phyloP scores from a whole-genome alignment of 257 asterid species.

The Solanum habrochaites region DNA sequence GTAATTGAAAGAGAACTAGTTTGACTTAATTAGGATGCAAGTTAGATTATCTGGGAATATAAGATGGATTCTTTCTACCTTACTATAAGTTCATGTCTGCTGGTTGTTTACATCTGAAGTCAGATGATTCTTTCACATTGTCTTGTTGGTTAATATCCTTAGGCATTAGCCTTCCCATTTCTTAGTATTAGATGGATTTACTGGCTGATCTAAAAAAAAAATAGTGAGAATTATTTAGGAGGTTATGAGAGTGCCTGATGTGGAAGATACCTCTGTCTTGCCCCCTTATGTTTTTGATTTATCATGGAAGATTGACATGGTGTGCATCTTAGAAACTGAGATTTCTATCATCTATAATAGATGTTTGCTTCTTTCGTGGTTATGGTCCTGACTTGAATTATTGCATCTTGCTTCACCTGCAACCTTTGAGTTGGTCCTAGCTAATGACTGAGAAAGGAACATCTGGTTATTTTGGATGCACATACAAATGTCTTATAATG shows the following conservation, averaged over 20 bases:
- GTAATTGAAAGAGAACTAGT: neutral
- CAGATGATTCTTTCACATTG: neutral
- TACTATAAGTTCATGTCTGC: neutral
- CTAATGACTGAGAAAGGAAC: neutral
- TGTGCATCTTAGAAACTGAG: neutral
- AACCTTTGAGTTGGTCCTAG: neutral
- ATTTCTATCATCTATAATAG: neutral
- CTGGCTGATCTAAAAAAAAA: neutral
- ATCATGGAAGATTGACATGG: neutral
- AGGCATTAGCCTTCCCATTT: neutral
- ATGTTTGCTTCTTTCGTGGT: neutral
- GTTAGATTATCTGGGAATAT: neutral
- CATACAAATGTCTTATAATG: neutral
- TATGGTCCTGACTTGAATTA: neutral
- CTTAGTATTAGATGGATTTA: neutral
- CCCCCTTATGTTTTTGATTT: neutral
- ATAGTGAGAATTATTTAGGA: neutral
- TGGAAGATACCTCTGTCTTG: neutral
- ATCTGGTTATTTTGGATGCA: neutral
- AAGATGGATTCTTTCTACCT: neutral
- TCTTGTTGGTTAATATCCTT: neutral
- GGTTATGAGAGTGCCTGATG: neutral
- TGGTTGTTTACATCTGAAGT: neutral
- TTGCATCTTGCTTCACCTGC: neutral
- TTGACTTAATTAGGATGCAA: neutral